Evolutionary conservation across 2,329 filamentous ascomycete species (phyloP).

Genomic region (Zymoseptoria tritici): DNA sequence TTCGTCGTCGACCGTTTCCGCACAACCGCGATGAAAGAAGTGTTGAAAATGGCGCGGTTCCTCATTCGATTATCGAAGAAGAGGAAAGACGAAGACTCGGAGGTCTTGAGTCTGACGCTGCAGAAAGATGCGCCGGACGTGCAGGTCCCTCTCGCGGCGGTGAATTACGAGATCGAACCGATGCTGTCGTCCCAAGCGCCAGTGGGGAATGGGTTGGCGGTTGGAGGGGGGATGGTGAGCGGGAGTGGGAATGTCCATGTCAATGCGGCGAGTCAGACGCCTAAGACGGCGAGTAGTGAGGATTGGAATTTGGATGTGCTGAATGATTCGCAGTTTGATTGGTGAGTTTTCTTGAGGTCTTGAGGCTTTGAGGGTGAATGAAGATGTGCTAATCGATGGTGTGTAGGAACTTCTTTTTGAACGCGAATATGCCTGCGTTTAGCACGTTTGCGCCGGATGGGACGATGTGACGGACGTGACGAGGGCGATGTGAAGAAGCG

Average conservation of each 20-base stretch:
- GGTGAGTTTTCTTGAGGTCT: slow-evolving; percentile 16
- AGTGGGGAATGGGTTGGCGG: slow-evolving; percentile 3
- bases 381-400: neutral
- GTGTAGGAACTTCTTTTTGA: slow-evolving; percentile 21
- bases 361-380: neutral
- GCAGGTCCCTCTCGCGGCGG: neutral
- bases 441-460: slow-evolving; percentile 28
- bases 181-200: slow-evolving; percentile 3
- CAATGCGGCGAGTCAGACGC: slow-evolving; percentile 6
- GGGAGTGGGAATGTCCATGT: neutral
- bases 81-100: slow-evolving; percentile 22
- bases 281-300: slow-evolving; percentile 22
- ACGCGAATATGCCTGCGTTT: slow-evolving; percentile 27
- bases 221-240: neutral
- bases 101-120: slow-evolving; percentile 15
- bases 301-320: slow-evolving; percentile 29
- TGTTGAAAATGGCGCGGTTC: slow-evolving; percentile 47
- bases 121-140: slow-evolving; percentile 12
- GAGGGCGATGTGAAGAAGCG: neutral
- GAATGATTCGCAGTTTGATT: slow-evolving; percentile 28
- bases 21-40: slow-evolving; percentile 41
- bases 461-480: slow-evolving; percentile 18
- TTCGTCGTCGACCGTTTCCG: slow-evolving; percentile 26
- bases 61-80: slow-evolving; percentile 45
- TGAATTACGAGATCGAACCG: neutral